Evolutionary conservation across 164 flowering plant species (phyloP), one percentile per base, ranked within the genome.

Genomic region (Magnolia officinalis): DNA sequence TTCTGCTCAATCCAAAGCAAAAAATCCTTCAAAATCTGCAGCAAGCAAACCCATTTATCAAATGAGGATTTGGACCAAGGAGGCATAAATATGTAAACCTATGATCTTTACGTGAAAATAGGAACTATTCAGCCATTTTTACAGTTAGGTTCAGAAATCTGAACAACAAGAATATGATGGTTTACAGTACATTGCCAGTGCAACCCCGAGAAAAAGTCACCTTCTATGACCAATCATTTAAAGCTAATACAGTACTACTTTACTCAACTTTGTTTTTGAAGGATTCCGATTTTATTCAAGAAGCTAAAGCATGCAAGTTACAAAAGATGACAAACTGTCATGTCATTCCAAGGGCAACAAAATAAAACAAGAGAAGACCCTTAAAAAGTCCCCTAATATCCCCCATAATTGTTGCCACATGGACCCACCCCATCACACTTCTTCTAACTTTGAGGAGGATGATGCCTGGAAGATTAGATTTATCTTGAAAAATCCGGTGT

Each of bases 11-110:
- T 86, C 98, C 98, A 91, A 76, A 83, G 18, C 74, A 93, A 82
- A 75, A 91, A 93, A 75, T 93, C 90, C 87, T 90, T 91, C 86
- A 93, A 75, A 49, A 88, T 83, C 98, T 93, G 92, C 77, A 83
- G 31, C 71, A 52, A 37, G 58, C 31, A 70, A 67, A 18, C 31
- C 61, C 24, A 63, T 58, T 63, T 31, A 72, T 63, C 11, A 72
- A 8, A 74, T 21, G 55, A 59, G 59, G 23, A 14, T 31, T 70
- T 19, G 19, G 20, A 55, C 18, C 61, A 55, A 55, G 61, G 4
- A 9, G 61, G 13, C 13, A 11, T 55, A 11, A 55, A 55, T 55
- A 50, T 16, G 16, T 11, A n/a, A 50, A 70, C 11, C n/a, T 45
- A n/a, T 16, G 11, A 8, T 50, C 58, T 45, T n/a, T 8, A n/a